These are phyloP conservation scores for Graphilbum fragrans DNA, from an alignment of 2,329 filamentous ascomycete genomes.

Conservation along the genomic window DNA sequence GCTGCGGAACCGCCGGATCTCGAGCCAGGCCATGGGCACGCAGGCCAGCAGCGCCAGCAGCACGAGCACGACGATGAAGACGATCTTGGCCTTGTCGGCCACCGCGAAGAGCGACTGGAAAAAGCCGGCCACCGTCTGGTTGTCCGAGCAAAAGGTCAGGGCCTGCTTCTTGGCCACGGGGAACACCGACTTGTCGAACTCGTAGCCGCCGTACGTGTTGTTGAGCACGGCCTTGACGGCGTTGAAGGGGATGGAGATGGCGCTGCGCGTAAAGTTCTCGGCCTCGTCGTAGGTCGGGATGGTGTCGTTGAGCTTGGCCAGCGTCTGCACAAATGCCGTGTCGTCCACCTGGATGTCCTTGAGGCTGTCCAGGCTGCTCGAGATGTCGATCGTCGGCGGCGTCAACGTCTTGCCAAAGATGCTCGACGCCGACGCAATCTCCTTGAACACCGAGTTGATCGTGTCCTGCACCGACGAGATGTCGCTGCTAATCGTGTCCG, in stretches of 20 bases:
- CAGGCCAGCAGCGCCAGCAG: constrained; percentile 61
- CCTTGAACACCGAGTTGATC: constrained; percentile 45
- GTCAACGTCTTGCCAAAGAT: constrained; percentile 22
- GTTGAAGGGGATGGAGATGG: constrained; percentile 71
- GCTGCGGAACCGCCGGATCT: constrained; percentile 63
- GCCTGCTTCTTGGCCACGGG: constrained; percentile 73
- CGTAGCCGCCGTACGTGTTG: constrained; percentile 57
- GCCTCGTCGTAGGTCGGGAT: constrained; percentile 78
- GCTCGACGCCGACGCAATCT: constrained; percentile 39
- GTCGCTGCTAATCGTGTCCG: constrained; percentile 42
- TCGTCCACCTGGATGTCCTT: constrained; percentile 57
- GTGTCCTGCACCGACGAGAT: constrained; percentile 26
- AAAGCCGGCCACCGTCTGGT: constrained; percentile 71
- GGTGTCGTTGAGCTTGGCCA: constrained; percentile 62
- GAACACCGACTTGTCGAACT: constrained; percentile 66
- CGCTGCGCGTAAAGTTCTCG: constrained; percentile 64
- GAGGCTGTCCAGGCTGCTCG: constrained; percentile 50
- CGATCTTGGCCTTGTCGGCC: constrained; percentile 55
- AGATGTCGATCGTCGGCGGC: constrained; percentile 48
- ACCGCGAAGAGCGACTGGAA: constrained; percentile 61
- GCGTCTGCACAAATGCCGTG: constrained; percentile 51
- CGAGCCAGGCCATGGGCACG: constrained; percentile 66
- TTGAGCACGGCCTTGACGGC: constrained; percentile 64
- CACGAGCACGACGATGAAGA: constrained; percentile 65
- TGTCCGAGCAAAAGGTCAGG: constrained; percentile 79